Evolutionary conservation across 2,329 filamentous ascomycete genomes (phyloP), one percentile per base, ranked within the genome.

Genomic region (Alternaria sp.): DNA sequence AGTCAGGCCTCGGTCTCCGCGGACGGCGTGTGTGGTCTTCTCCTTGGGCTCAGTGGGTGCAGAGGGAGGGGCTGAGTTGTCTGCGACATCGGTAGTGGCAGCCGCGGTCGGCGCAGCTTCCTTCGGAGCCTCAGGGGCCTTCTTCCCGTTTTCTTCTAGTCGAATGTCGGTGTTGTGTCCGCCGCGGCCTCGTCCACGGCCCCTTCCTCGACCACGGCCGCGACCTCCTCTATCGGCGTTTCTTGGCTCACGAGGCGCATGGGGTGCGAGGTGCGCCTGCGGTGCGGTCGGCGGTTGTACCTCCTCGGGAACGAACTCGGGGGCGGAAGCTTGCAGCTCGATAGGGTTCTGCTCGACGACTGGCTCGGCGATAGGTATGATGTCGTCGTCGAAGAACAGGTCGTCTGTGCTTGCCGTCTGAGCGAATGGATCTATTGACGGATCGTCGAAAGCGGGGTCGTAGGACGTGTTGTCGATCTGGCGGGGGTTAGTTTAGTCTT

Each of bases 341-440:
- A 67, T 61, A 5, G 73, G 71, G 30, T 68, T 70, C 33, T 73
- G 71, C 66, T 81, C 78, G 1, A 82, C 75, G 10, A 82, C 73
- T 3, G 82, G 80, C 54, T 84, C 78, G 37, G 81, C 73, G 8
- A 83, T 78, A 11, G 83, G 83, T 8, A 79, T 84, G 65, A 85
- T 84, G 70, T 85, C 84, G 59, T 85, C 83, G 70, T 83, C 83
- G 73, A 85, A 85, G 55, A 85, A 85, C 5, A 85, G 77, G 65
- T 85, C 83, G 63, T 85, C 84, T 45, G 82, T 82, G 43, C 81
- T 79, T n/a, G 83, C 82, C 1, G 84, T 83, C 61, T 84, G 83
- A 70, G 84, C 83, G 51, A 84, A 83, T 25, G 84, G 80, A 58
- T 84, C 83, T 14, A 78, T 69, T 11, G 70, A 69, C n/a, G 72